Base-by-base conservation (phyloP, 2,329 filamentous ascomycete genomes). In the Paraphoma sp. region DNA sequence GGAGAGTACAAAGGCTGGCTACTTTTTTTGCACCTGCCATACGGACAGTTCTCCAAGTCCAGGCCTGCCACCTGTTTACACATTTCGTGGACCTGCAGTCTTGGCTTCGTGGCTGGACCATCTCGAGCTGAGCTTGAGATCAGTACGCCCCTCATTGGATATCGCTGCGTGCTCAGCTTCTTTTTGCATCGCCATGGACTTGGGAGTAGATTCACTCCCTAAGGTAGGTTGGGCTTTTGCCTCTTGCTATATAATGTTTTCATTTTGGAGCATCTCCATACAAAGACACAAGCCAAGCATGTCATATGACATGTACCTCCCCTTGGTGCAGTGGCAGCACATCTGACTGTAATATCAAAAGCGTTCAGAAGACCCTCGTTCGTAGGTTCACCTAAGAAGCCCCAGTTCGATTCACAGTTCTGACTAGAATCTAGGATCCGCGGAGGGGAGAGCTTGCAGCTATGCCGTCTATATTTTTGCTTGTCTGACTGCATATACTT, bases 331-430 rank as follows among this genome's bases (percentile, higher is more conserved):
- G 49, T 52, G 45, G 51, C 45, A 54, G 47, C 51, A 49, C 46
- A 41, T 48, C 42, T 44, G 51, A 54, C 51, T 54, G 51, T 49
- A 49, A 54, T 49, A 54, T 54, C 41, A 45, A 49, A 18, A 28
- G 38, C 38, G 46, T 43, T 50, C 38, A 31, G 38, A 43, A 50
- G 12, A 43, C 48, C 36, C 48, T 43, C 48, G 36, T 50, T 49
- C 33, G 45, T 47, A 47, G 17, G 30, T 47, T 2, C n/a, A 17
- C 30, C 30, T 38, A 14, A 7, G 8, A 33, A 14, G n/a, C 45
- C n/a, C 17, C 11, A 38, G 30, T 47, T 47, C 45, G 30, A 18
- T 18, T 31, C 30, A 17, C 30, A 11, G 36, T 31, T 3, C 30
- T 47, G n/a, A 23, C 17, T 8, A 10, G 16, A 8, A 42, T 9